A percentile compares a stretch with the other conserved stretches of the same genome.
phyloP scores from a whole-genome alignment of 257 asterid genomes.

The Gentiana macrophylla region DNA sequence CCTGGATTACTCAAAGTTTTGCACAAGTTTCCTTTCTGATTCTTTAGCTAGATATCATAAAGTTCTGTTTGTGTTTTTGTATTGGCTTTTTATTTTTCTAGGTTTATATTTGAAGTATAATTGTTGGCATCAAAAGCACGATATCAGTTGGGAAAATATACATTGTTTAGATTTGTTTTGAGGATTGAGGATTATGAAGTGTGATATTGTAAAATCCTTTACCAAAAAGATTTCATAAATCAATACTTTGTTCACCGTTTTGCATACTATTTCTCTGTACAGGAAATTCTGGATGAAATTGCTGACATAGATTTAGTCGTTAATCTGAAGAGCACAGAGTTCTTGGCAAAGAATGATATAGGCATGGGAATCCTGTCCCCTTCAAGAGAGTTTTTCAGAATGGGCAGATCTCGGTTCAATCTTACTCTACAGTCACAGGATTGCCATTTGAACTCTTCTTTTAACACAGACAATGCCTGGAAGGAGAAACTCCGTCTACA shows the following conservation, averaged over 20 bases:
- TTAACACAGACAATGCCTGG: conserved; percentile 26
- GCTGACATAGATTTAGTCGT: conserved; percentile 76
- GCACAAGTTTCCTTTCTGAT: too few species aligned
- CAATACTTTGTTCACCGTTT: too few species aligned
- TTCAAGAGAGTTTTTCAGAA: conserved; percentile 28
- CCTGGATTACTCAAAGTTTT: too few species aligned
- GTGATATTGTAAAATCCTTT: too few species aligned
- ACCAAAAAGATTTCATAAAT: too few species aligned
- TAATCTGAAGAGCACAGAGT: conserved; percentile 55
- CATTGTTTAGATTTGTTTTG: too few species aligned
- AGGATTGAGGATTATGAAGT: too few species aligned
- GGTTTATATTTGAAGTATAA: too few species aligned
- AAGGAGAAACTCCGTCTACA: conserved; percentile 42
- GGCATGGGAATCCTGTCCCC: conserved; percentile 33
- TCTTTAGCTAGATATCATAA: not conserved
- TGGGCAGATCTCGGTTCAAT: conserved; percentile 37
- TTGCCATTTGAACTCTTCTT: conserved; percentile 26
- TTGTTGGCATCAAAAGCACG: not conserved
- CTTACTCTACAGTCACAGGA: conserved; percentile 22
- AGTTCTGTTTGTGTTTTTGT: not conserved
- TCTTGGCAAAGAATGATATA: conserved; percentile 23
- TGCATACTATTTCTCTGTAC: conserved; percentile 1
- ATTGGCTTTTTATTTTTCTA: too few species aligned
- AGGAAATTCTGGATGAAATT: conserved; percentile 78
- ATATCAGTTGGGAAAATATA: too few species aligned